A percentile compares a stretch with the other conserved stretches of the same genome.
Conservation (phyloP, 805 yeast genomes). For the Hanseniaspora thailandica region DNA sequence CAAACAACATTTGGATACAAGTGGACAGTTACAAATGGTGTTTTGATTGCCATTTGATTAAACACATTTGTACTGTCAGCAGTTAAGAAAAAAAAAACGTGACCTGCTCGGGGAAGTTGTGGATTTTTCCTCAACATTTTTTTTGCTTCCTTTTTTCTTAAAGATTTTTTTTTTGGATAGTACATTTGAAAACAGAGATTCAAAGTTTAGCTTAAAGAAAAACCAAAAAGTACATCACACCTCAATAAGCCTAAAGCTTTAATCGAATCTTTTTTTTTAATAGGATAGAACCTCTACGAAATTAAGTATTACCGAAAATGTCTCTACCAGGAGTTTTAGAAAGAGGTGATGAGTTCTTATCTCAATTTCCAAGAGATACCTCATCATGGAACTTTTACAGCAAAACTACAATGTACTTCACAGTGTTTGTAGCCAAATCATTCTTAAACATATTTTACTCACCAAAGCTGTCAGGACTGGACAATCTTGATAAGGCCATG, state of each 20-base stretch:
- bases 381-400: conserved; percentile 57
- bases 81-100: no score
- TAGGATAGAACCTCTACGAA: no score
- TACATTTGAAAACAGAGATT: no score
- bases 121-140: neutral
- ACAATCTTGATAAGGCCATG: conserved; percentile 53
- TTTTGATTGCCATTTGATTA: neutral
- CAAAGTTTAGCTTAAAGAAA: no score
- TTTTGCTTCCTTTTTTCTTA: neutral
- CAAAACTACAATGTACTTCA: conserved; percentile 53
- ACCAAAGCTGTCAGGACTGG: conserved; percentile 50
- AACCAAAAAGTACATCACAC: neutral
- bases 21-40: neutral
- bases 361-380: conserved; percentile 48
- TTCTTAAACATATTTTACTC: conserved; percentile 51
- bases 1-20: neutral
- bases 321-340: conserved; percentile 55
- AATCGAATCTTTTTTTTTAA: no score
- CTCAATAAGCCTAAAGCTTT: neutral
- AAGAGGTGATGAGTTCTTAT: conserved; percentile 62
- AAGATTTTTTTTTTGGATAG: no score
- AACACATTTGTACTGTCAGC: neutral
- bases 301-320: conserved; percentile 30
- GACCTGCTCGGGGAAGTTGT: neutral
- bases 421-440: conserved; percentile 53